Evolutionary conservation across 139 green algal genomes (phyloP), one percentile per base, ranked within the genome.

Genomic region (Tetraselmis chui): DNA sequence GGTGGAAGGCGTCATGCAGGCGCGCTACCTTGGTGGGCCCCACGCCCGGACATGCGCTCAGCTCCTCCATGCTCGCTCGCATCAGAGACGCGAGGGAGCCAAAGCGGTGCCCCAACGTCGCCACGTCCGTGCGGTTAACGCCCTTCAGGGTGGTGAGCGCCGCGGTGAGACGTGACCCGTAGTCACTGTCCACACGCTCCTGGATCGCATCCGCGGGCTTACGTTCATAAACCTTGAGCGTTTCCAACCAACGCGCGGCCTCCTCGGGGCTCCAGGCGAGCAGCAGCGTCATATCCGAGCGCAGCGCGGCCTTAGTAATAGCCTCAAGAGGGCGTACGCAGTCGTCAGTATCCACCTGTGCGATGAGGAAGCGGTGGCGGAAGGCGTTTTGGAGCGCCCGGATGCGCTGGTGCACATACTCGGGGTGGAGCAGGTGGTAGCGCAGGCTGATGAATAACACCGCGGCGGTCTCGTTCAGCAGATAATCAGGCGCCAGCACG

Each of bases 401-500:
- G 75, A 98, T 94, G 77, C 95, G 91, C 28, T 87, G 74, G 75
- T 94, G 83, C 32, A 98, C 88, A 87, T 98, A 98, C 27, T 97
- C 92, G 1, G 95, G 95, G 81, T 98, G 94, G 28, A 98, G 89
- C 78, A 97, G 83, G 86, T 98, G 95, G 82, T 95, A 98, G 81
- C 91, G 89, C 0, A 97, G 85, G 82, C 87, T 93, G 28, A 97
- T 85, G 82, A 97, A 98, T 0, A 98, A 85, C 26, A 87, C 91
- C 28, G 85, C 90, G 0, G 91, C 84, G 28, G 89, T 86, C 0
- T 81, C 32, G 0, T 93, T 94, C 45, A 96, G 76, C 76, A 93
- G 79, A 82, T 96, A 98, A 81, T 98, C 95, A 0, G 95, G 92
- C 11, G 45, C 45, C 11, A 5, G 11, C 45, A 67, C 11, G 11